These are phyloP conservation scores for Deinandra increscens DNA, from an alignment of 129 eudicot species.

Conservation along the genomic window DNA sequence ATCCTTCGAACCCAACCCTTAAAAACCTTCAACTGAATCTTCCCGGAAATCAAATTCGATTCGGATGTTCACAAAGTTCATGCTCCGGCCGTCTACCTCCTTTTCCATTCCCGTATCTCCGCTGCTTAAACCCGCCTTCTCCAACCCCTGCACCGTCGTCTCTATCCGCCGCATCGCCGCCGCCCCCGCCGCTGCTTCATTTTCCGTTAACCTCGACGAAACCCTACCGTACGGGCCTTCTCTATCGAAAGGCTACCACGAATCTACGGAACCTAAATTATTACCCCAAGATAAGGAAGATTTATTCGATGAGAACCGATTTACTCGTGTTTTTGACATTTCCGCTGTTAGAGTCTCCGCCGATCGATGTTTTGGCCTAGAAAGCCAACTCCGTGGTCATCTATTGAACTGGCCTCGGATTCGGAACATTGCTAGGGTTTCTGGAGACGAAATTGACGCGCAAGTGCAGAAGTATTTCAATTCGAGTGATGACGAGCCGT, in stretches of 20 bases:
- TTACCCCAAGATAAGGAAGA: slow-evolving; percentile 3
- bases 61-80: slow-evolving; percentile 46
- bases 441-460: slow-evolving; percentile 74
- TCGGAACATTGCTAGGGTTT: slow-evolving; percentile 78
- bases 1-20: background rate
- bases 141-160: slow-evolving; percentile 22
- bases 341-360: slow-evolving; percentile 76
- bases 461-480: slow-evolving; percentile 38
- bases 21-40: slow-evolving; percentile 14
- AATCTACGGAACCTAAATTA: background rate
- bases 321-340: slow-evolving; percentile 66
- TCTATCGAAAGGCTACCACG: slow-evolving; percentile 53
- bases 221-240: slow-evolving; percentile 69
- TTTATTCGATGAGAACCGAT: slow-evolving; percentile 42
- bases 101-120: slow-evolving; percentile 29
- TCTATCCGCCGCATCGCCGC: slow-evolving; percentile 27
- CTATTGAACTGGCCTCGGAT: slow-evolving; percentile 85
- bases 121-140: slow-evolving; percentile 24
- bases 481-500: slow-evolving; percentile 18
- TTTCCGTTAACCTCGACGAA: slow-evolving; percentile 25
- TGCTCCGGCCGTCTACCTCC: slow-evolving; percentile 42
- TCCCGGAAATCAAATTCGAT: slow-evolving; percentile 8
- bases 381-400: slow-evolving; percentile 81
- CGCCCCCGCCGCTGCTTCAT: slow-evolving; percentile 33
- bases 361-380: slow-evolving; percentile 59